Evolutionary conservation across 2,329 filamentous ascomycete genomes (phyloP).

Genomic region (Diaporthe helianthi): DNA sequence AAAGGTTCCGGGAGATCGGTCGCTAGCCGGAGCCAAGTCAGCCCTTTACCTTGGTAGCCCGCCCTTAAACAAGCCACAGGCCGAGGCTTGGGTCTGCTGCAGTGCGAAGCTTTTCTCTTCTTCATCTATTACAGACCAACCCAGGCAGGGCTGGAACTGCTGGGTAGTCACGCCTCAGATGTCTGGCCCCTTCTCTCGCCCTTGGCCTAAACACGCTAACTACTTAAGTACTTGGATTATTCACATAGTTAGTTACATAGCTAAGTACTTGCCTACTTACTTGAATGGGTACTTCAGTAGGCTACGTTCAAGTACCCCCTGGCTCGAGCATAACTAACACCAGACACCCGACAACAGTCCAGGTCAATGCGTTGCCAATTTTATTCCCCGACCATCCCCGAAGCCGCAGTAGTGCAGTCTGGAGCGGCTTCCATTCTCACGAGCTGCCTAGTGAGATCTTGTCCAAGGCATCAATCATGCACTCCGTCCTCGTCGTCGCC

Average conservation of each 20-base stretch:
- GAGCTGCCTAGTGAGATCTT: background rate
- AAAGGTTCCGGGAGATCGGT: constrained; percentile 4
- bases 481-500: background rate
- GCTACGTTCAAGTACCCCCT: too few species aligned
- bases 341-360: background rate
- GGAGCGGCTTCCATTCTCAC: background rate
- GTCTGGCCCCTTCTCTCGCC: background rate
- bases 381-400: background rate
- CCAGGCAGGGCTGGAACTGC: constrained; percentile 9
- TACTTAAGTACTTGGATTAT: too few species aligned
- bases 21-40: constrained; percentile 9
- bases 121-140: background rate
- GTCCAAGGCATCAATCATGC: background rate
- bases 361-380: constrained; percentile 21
- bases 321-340: too few species aligned
- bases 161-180: background rate
- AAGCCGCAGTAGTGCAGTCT: background rate
- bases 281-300: too few species aligned
- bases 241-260: too few species aligned
- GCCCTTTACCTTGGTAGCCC: background rate
- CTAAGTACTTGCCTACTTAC: too few species aligned
- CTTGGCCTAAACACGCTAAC: background rate
- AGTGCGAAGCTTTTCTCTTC: constrained; percentile 1
- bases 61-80: constrained; percentile 11
- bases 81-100: background rate